Conservation (phyloP, 2,329 filamentous ascomycete genomes). For the Epichloe uncinata region DNA sequence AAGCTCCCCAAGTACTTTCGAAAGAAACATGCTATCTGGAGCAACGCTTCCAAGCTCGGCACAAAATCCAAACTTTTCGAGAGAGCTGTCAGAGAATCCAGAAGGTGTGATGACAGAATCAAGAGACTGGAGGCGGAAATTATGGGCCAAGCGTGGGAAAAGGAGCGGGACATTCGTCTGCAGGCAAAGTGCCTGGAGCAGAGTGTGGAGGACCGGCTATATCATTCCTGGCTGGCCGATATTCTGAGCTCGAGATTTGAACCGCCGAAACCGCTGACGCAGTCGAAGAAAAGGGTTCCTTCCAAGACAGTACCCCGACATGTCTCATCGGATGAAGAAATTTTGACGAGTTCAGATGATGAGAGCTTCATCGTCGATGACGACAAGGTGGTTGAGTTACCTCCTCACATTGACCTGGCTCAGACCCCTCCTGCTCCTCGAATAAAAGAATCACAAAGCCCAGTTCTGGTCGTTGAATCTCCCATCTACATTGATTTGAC, state of each 20-base stretch:
- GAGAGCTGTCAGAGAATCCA: slow-evolving; percentile 26
- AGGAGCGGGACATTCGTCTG: slow-evolving; percentile 34
- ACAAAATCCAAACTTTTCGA: slow-evolving; percentile 26
- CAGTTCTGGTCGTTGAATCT: slow-evolving; percentile 9
- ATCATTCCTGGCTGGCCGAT: slow-evolving; percentile 35
- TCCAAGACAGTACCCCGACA: slow-evolving; percentile 9
- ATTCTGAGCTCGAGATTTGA: slow-evolving; percentile 28
- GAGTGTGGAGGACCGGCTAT: slow-evolving; percentile 48
- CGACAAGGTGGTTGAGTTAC: background rate
- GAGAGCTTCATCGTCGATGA: slow-evolving; percentile 34
- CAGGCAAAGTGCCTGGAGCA: slow-evolving; percentile 48
- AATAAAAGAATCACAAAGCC: background rate
- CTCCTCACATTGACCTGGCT: background rate
- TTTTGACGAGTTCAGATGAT: slow-evolving; percentile 36
- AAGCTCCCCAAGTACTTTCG: slow-evolving; percentile 41
- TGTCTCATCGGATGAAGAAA: slow-evolving; percentile 25
- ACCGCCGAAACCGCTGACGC: slow-evolving; percentile 22
- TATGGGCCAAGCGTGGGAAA: slow-evolving; percentile 36
- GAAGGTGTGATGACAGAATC: slow-evolving; percentile 36
- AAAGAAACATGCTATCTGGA: slow-evolving; percentile 52
- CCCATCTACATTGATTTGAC: slow-evolving; percentile 18
- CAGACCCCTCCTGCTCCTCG: background rate
- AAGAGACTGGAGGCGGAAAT: slow-evolving; percentile 42
- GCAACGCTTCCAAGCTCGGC: slow-evolving; percentile 31
- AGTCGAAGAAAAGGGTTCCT: slow-evolving; percentile 10